Percentiles rank a stretch among this genome's conserved stretches.
Evolutionary conservation across 768 basidiomycete species (phyloP).

Genomic region (Neoboletus brunneissimus): DNA sequence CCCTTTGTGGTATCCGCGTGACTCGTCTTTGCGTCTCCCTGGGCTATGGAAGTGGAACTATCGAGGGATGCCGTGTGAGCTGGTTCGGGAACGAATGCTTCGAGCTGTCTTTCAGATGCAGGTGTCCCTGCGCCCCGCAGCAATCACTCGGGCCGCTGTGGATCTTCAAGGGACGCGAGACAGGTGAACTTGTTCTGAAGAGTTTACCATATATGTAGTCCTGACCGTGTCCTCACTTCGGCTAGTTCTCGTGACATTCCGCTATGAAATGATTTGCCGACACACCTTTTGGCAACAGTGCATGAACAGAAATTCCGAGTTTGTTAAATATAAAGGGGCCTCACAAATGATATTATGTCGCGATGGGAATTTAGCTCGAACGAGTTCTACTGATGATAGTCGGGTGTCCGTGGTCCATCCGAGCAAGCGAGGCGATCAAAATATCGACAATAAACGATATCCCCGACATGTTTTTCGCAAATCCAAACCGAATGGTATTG

Average conservation of each 20-base stretch:
- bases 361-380: background rate
- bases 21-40: background rate
- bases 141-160: background rate
- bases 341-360: background rate
- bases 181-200: background rate
- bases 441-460: background rate
- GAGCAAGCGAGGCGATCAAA: slow-evolving; percentile 1
- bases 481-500: slow-evolving; percentile 4
- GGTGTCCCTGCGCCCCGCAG: background rate
- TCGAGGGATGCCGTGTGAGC: background rate
- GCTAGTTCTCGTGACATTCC: background rate
- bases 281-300: background rate
- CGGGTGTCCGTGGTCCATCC: background rate
- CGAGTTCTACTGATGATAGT: background rate
- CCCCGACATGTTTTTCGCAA: background rate
- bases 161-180: background rate
- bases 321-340: background rate
- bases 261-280: background rate
- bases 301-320: background rate
- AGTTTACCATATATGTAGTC: background rate
- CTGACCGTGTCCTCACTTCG: background rate
- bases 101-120: background rate
- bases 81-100: background rate
- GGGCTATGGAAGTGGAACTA: background rate
- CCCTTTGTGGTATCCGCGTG: slow-evolving; percentile 3